phyloP scores from a whole-genome alignment of 176 grass and related monocot species.

The Zoysia japonica region DNA sequence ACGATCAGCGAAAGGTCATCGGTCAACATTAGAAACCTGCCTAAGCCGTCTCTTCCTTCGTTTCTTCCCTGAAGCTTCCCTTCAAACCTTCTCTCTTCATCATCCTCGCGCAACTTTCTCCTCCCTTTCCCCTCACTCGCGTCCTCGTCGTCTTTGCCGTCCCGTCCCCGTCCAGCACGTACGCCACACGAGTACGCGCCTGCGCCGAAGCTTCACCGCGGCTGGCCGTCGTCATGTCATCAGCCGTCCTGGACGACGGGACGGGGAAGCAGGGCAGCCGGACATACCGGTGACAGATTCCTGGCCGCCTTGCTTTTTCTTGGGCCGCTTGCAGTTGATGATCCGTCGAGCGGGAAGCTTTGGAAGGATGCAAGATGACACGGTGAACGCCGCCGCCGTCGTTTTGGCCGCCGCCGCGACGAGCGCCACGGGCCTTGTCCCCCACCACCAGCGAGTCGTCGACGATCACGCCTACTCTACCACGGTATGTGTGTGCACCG shows the following conservation, averaged over 20 bases:
- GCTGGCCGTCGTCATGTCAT: not conserved
- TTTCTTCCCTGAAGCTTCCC: not conserved
- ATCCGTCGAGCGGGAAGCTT: not conserved
- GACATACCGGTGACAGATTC: not conserved
- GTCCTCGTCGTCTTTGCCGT: not conserved
- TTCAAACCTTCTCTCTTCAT: not conserved
- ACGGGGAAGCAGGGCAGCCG: not conserved
- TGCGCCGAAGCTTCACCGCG: not conserved
- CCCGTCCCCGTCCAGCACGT: not conserved
- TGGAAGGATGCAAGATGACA: constrained; percentile 42
- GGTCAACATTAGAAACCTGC: not conserved
- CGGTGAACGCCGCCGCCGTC: constrained; percentile 65
- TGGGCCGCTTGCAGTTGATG: not conserved
- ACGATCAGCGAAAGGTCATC: not conserved
- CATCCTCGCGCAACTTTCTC: not conserved
- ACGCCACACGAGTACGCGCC: not conserved
- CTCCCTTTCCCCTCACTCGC: not conserved
- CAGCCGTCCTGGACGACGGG: not conserved
- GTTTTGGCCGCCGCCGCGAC: constrained; percentile 54
- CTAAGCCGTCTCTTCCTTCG: not conserved
- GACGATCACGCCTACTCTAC: not conserved
- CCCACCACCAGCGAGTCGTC: not conserved
- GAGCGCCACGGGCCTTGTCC: not conserved
- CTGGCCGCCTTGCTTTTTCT: not conserved
- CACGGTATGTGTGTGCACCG: constrained; percentile 6